These are phyloP conservation scores for Rhodomyrtus tomentosa DNA, from an alignment of 345 rosid species.

Conservation along the genomic window DNA sequence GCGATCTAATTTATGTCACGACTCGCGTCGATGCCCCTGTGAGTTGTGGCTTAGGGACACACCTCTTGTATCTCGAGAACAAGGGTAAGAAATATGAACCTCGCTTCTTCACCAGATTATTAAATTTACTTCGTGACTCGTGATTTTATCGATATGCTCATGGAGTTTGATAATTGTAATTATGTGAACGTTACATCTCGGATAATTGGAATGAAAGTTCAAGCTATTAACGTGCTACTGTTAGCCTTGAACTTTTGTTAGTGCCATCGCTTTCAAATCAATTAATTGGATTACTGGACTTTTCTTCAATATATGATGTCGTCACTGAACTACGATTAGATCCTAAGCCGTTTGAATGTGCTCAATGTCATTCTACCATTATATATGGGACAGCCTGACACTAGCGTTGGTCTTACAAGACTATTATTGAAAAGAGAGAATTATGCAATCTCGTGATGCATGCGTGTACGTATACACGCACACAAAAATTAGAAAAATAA, in stretches of 20 bases:
- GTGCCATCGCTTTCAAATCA: neutral
- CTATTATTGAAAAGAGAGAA: neutral
- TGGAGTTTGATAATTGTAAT: neutral
- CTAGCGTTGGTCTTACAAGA: accelerated
- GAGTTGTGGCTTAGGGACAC: neutral
- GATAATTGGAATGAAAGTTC: neutral
- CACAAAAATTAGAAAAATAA: neutral
- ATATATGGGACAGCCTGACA: accelerated
- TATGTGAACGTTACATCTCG: neutral
- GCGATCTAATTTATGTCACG: accelerated
- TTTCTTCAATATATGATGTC: accelerated
- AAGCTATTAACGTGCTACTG: neutral
- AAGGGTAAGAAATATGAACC: neutral
- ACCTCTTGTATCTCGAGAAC: too few relatives aligned
- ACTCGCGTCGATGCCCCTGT: neutral
- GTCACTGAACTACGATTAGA: neutral
- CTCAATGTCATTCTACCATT: neutral
- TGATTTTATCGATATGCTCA: neutral
- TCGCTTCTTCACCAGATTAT: neutral
- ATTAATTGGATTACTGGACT: neutral
- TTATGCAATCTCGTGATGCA: neutral
- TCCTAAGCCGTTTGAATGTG: neutral
- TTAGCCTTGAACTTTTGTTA: neutral
- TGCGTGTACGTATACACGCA: accelerated
- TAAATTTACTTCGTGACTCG: neutral